These are phyloP conservation scores for Ophiocordyceps polyrhachis-furcata DNA, from an alignment of 2,329 filamentous ascomycete species.

Conservation along the genomic window DNA sequence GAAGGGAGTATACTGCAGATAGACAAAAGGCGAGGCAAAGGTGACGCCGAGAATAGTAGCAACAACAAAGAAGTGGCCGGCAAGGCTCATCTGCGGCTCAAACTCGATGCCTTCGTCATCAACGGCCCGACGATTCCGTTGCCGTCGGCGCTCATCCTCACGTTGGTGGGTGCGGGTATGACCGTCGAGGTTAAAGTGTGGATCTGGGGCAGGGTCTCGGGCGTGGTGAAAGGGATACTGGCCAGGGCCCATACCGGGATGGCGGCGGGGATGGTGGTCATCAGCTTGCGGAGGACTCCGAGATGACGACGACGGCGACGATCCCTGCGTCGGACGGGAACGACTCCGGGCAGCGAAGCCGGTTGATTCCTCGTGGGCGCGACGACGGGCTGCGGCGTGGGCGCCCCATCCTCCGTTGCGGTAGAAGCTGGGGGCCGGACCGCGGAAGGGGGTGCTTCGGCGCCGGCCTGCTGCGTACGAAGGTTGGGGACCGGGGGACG, in stretches of 20 bases:
- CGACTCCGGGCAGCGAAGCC: conserved; percentile 1
- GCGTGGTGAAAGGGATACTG: conserved; percentile 26
- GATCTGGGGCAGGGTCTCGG: conserved; percentile 24
- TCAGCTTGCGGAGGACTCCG: background rate
- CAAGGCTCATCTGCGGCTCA: conserved; percentile 22
- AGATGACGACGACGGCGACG: background rate
- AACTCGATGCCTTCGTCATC: conserved; percentile 18
- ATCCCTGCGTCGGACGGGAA: background rate
- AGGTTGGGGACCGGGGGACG: background rate
- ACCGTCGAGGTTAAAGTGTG: conserved; percentile 58
- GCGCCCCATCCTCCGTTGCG: conserved; percentile 60
- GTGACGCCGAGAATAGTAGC: conserved; percentile 26
- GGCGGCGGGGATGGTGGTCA: background rate
- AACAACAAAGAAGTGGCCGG: conserved; percentile 31
- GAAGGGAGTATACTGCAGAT: conserved; percentile 19
- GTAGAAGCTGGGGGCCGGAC: conserved; percentile 82
- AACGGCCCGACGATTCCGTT: conserved; percentile 19
- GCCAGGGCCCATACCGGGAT: conserved; percentile 39
- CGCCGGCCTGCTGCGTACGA: background rate
- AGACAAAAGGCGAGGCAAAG: conserved; percentile 23
- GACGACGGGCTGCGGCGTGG: conserved; percentile 38
- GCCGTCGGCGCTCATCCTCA: conserved; percentile 30
- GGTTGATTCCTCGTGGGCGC: conserved; percentile 28
- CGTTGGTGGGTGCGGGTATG: conserved; percentile 58
- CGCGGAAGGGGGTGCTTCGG: conserved; percentile 42